A percentile compares a stretch with the other conserved stretches of the same genome.
Evolutionary conservation across 331 rosid genomes (phyloP).

Genomic region (Dryas integrifolia): DNA sequence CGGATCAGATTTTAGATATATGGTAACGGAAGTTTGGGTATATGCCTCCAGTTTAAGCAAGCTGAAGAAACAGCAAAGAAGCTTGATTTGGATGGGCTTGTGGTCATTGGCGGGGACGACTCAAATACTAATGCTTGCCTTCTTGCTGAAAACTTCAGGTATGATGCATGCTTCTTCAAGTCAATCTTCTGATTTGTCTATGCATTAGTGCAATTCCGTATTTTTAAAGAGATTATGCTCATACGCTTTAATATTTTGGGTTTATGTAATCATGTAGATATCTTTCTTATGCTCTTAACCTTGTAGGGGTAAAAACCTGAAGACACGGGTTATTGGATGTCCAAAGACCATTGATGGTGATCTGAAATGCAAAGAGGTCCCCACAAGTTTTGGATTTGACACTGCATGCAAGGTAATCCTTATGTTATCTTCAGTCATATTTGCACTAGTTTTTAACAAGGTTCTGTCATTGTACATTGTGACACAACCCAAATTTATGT

Average conservation of each 20-base stretch:
- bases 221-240: not conserved
- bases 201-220: not conserved
- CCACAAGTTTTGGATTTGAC: constrained; percentile 30
- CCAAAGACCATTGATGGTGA: constrained; percentile 33
- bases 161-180: not conserved
- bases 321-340: constrained; percentile 29
- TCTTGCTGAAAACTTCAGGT: constrained; percentile 31
- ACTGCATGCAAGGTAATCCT: constrained; percentile 26
- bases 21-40: not conserved
- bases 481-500: not conserved
- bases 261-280: not conserved
- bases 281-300: not conserved
- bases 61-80: constrained; percentile 16
- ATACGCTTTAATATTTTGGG: not conserved
- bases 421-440: not conserved
- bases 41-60: constrained; percentile 22
- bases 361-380: constrained; percentile 30
- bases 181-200: not conserved
- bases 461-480: not conserved
- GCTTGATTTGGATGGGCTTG: constrained; percentile 29
- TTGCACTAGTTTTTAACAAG: not conserved
- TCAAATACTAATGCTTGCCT: constrained; percentile 29
- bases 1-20: not conserved
- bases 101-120: constrained; percentile 31
- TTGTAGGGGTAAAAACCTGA: constrained; percentile 17